These are phyloP conservation scores for Vitellaria paradoxa DNA, from an alignment of 179 eudicot genomes.

Conservation along the genomic window DNA sequence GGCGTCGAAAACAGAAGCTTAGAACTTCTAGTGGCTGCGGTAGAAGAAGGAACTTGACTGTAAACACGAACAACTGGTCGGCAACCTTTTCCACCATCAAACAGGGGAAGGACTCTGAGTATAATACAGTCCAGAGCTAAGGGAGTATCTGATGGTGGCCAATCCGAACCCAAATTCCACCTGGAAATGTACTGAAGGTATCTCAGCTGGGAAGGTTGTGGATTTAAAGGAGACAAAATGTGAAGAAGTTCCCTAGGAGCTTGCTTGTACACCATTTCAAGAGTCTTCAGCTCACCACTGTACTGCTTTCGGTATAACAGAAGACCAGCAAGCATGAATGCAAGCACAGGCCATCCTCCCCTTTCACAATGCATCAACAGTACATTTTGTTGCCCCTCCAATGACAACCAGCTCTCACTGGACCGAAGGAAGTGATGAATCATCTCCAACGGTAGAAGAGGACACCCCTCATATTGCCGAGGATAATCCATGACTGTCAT, in stretches of 20 bases:
- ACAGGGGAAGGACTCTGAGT: constrained; percentile 69
- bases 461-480: constrained; percentile 83
- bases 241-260: constrained; percentile 90
- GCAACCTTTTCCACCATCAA: constrained; percentile 77
- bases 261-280: constrained; percentile 94
- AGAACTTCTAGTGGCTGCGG: constrained; percentile 58
- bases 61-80: constrained; percentile 81
- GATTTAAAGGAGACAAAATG: constrained; percentile 76
- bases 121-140: constrained; percentile 74
- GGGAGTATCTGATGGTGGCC: constrained; percentile 81
- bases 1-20: constrained; percentile 75
- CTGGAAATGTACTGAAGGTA: constrained; percentile 89
- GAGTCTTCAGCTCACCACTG: constrained; percentile 84
- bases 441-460: constrained; percentile 84
- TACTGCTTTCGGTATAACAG: constrained; percentile 82
- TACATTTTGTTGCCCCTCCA: constrained; percentile 85
- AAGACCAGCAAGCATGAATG: constrained; percentile 97
- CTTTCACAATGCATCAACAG: constrained; percentile 91
- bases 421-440: constrained; percentile 81
- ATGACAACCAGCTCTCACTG: constrained; percentile 88
- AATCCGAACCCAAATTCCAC: constrained; percentile 60
- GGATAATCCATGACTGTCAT: constrained; percentile 99
- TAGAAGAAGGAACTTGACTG: constrained; percentile 73
- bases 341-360: constrained; percentile 97
- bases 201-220: constrained; percentile 90